phyloP scores from a whole-genome alignment of 352 stramenopile species.

The Phytophthora kernoviae region DNA sequence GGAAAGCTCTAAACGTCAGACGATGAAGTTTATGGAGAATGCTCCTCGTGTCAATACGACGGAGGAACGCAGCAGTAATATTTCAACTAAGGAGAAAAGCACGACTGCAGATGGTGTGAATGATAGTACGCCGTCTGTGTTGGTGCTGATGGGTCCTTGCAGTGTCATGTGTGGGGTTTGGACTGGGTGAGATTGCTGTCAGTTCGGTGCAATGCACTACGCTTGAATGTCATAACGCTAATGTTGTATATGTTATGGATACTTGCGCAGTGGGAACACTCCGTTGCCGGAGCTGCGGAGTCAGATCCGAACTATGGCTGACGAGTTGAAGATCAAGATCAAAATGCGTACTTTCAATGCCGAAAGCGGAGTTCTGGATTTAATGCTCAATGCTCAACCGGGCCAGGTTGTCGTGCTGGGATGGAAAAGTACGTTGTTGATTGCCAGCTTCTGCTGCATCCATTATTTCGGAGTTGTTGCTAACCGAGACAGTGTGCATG shows the following conservation, averaged over 20 bases:
- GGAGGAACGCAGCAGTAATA: constrained; percentile 6
- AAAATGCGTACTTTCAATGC: constrained; percentile 15
- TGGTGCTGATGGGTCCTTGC: constrained; percentile 35
- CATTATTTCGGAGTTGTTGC: background rate
- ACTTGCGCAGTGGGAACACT: constrained; percentile 18
- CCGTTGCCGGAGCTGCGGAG: constrained; percentile 11
- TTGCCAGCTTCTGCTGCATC: background rate
- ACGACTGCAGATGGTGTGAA: background rate
- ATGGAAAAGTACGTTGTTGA: constrained; percentile 35
- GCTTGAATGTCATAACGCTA: background rate
- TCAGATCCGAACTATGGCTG: constrained; percentile 19
- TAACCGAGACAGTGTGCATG: background rate
- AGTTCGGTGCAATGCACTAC: background rate
- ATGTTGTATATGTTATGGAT: background rate
- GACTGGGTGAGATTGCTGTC: constrained; percentile 18
- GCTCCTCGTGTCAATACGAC: background rate
- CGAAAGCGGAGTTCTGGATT: constrained; percentile 23
- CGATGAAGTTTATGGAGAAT: background rate
- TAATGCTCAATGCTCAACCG: constrained; percentile 16
- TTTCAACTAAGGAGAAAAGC: background rate
- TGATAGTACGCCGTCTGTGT: constrained; percentile 6
- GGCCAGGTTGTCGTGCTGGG: constrained; percentile 41
- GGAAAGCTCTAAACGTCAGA: background rate
- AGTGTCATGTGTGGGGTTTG: constrained; percentile 31
- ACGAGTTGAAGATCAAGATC: constrained; percentile 18